Conservation (phyloP, 2,329 filamentous ascomycete genomes). For the Penicillium paneum region DNA sequence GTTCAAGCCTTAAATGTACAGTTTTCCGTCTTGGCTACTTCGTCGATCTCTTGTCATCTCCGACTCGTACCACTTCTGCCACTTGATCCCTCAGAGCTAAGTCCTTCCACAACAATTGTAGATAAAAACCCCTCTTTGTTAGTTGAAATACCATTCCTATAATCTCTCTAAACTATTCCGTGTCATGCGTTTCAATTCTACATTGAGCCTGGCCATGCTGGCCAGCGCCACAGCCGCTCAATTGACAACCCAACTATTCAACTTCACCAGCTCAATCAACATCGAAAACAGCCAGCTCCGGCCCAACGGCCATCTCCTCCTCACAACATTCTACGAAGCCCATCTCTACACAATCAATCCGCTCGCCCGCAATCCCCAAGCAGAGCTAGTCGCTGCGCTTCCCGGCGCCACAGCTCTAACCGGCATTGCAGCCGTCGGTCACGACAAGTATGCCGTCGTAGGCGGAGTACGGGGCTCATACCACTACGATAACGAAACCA, state of each 20-base stretch:
- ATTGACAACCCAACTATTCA: constrained; percentile 10
- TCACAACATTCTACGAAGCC: constrained; percentile 17
- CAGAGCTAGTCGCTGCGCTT: constrained; percentile 12
- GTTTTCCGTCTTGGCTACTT: background rate
- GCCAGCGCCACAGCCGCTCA: background rate
- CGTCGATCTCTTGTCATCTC: background rate
- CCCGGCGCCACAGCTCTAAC: constrained; percentile 16
- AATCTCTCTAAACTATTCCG: background rate
- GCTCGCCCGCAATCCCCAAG: background rate
- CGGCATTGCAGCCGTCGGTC: constrained; percentile 17
- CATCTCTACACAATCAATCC: constrained; percentile 14
- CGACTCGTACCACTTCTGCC: background rate
- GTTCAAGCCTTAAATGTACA: background rate
- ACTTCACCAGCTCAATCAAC: constrained; percentile 9
- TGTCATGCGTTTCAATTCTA: background rate
- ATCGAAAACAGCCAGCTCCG: constrained; percentile 18
- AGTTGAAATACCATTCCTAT: background rate
- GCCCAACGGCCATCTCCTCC: constrained; percentile 16
- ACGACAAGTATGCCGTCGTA: constrained; percentile 18
- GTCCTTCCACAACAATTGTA: background rate
- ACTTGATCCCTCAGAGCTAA: background rate
- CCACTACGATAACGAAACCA: constrained; percentile 14
- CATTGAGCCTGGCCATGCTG: background rate
- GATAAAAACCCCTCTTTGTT: background rate
- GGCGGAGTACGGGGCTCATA: constrained; percentile 17